Conservation (phyloP, 768 basidiomycete species). For the Hypsizygus marmoreus region DNA sequence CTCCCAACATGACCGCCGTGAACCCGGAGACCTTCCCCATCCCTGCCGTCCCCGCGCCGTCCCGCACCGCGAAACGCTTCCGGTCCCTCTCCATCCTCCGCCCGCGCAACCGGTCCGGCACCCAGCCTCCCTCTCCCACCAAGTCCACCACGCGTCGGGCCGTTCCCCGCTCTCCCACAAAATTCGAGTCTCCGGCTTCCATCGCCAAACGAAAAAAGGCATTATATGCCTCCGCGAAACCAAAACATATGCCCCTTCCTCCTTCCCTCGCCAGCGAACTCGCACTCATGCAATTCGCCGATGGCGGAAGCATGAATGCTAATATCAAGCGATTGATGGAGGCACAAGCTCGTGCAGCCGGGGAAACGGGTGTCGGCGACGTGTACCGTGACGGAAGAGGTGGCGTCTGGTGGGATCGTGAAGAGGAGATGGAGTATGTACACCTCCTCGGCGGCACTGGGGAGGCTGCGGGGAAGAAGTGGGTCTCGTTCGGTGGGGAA, state of each 20-base stretch:
- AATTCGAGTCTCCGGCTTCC: constrained; percentile 23
- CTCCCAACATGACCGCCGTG: constrained; percentile 14
- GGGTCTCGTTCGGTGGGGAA: constrained; percentile 42
- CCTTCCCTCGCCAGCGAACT: constrained; percentile 67
- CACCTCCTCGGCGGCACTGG: constrained; percentile 52
- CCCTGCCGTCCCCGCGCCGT: constrained; percentile 20
- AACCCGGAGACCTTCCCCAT: constrained; percentile 19
- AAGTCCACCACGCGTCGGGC: constrained; percentile 23
- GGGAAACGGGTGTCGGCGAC: constrained; percentile 41
- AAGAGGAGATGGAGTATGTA: constrained; percentile 70
- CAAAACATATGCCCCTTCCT: constrained; percentile 29
- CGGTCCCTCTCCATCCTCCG: constrained; percentile 55
- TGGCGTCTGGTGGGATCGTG: constrained; percentile 70
- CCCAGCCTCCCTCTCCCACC: constrained; percentile 24
- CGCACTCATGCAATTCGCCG: constrained; percentile 67
- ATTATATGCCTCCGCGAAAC: constrained; percentile 50
- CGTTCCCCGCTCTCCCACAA: constrained; percentile 18
- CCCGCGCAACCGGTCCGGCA: constrained; percentile 31
- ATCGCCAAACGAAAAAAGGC: constrained; percentile 54
- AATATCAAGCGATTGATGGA: constrained; percentile 58
- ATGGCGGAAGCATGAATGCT: constrained; percentile 60
- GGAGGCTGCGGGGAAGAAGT: constrained; percentile 33
- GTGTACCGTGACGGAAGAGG: constrained; percentile 64
- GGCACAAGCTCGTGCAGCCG: constrained; percentile 49
- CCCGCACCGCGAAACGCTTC: constrained; percentile 40